Percentiles rank a stretch among this genome's conserved stretches.
Evolutionary conservation across 208 protist genomes (phyloP).

Genomic region (Acanthamoeba royreba): DNA sequence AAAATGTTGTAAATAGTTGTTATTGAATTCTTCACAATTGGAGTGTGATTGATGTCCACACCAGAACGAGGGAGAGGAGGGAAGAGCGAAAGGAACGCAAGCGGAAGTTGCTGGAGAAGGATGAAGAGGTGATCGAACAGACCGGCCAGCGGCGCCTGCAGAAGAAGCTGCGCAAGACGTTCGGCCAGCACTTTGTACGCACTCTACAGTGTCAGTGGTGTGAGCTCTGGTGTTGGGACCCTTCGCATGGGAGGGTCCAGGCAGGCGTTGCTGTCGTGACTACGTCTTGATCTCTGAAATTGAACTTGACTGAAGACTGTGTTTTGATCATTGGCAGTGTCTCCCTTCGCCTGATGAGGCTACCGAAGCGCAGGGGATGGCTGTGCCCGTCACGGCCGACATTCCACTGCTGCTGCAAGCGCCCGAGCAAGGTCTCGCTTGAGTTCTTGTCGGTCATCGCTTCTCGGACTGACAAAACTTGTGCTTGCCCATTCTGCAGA

Average conservation of each 20-base stretch:
- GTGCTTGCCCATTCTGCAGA: background rate
- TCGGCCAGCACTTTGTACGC: background rate
- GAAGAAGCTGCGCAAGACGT: conserved; percentile 18
- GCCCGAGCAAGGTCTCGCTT: background rate
- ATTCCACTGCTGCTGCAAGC: background rate
- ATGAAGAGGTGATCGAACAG: conserved; percentile 31
- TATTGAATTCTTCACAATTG: background rate
- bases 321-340: background rate
- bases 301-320: background rate
- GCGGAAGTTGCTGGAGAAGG: background rate
- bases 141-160: background rate
- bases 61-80: background rate
- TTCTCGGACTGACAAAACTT: too few species aligned
- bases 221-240: background rate
- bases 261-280: background rate
- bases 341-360: background rate
- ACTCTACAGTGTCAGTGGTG: background rate
- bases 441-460: background rate
- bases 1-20: background rate
- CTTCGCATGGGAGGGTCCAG: background rate
- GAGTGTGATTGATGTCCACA: background rate
- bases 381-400: background rate
- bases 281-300: background rate
- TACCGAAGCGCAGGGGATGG: background rate
- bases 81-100: background rate